Conservation (phyloP, 2,329 filamentous ascomycete genomes). For the Paramyrothecium sp. region DNA sequence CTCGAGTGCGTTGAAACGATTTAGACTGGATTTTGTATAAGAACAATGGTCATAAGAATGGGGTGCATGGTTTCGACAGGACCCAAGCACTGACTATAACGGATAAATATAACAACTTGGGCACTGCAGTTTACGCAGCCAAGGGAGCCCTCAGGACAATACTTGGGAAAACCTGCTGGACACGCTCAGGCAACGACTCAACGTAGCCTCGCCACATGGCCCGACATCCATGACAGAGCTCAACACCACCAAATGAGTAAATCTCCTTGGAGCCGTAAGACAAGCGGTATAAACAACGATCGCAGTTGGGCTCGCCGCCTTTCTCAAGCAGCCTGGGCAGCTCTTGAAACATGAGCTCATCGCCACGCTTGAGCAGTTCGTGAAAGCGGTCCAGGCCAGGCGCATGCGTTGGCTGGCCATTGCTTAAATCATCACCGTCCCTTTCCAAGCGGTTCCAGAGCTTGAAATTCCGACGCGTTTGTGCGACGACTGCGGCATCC, state of each 20-base stretch:
- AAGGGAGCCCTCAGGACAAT: too few relatives aligned
- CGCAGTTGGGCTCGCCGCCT: constrained; percentile 6
- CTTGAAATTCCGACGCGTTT: constrained; percentile 23
- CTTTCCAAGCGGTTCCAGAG: constrained; percentile 27
- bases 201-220: too few relatives aligned
- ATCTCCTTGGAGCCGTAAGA: constrained; percentile 10
- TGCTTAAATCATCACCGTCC: not conserved
- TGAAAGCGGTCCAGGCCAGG: constrained; percentile 6
- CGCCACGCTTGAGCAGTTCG: constrained; percentile 5
- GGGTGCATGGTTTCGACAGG: too few relatives aligned
- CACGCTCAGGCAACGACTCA: too few relatives aligned
- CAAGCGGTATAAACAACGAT: constrained; percentile 5
- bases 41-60: too few relatives aligned
- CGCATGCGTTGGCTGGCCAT: not conserved
- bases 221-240: constrained; percentile 4
- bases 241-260: constrained; percentile 13
- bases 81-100: too few relatives aligned
- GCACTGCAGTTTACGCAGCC: too few relatives aligned
- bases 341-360: constrained; percentile 13
- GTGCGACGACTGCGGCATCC: constrained; percentile 16
- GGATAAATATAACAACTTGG: too few relatives aligned
- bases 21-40: too few relatives aligned
- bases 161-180: too few relatives aligned
- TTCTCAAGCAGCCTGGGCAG: constrained; percentile 9
- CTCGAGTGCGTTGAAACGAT: too few relatives aligned